phyloP scores from a whole-genome alignment of 1,284 basidiomycete species.

The Rhizoctonia solani region DNA sequence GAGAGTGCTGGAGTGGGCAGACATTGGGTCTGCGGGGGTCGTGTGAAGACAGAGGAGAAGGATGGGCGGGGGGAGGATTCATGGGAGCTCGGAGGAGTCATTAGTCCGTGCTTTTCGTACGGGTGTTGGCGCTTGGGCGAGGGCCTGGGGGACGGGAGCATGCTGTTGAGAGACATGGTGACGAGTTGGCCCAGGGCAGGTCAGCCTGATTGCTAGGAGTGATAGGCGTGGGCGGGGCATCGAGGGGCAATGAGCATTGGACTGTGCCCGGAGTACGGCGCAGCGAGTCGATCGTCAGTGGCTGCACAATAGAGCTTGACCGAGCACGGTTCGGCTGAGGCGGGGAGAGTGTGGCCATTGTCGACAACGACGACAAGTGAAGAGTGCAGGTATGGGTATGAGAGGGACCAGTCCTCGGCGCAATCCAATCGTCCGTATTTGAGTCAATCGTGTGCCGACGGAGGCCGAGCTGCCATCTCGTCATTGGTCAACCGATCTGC shows the following conservation, averaged over 20 bases:
- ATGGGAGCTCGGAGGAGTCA: conserved; percentile 10
- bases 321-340: conserved; percentile 30
- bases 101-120: no score
- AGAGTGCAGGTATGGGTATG: neutral
- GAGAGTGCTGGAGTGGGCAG: conserved; percentile 24
- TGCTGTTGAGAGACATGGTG: conserved; percentile 1
- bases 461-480: conserved; percentile 24
- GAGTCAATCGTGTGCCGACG: neutral
- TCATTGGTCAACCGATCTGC: conserved; percentile 21
- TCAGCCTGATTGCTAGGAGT: neutral
- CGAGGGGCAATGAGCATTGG: no score
- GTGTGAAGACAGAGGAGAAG: conserved; percentile 27
- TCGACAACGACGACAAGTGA: neutral
- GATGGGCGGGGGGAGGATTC: conserved; percentile 9
- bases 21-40: conserved; percentile 1
- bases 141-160: conserved; percentile 15
- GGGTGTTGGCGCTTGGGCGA: no score
- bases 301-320: conserved; percentile 18
- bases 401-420: neutral
- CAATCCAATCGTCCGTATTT: neutral
- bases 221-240: conserved; percentile 6
- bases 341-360: conserved; percentile 19
- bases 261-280: neutral
- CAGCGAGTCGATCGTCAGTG: conserved; percentile 25
- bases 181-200: conserved; percentile 1